Conservation (phyloP, 1,284 basidiomycete genomes). For the Sporisorium reilianum region DNA sequence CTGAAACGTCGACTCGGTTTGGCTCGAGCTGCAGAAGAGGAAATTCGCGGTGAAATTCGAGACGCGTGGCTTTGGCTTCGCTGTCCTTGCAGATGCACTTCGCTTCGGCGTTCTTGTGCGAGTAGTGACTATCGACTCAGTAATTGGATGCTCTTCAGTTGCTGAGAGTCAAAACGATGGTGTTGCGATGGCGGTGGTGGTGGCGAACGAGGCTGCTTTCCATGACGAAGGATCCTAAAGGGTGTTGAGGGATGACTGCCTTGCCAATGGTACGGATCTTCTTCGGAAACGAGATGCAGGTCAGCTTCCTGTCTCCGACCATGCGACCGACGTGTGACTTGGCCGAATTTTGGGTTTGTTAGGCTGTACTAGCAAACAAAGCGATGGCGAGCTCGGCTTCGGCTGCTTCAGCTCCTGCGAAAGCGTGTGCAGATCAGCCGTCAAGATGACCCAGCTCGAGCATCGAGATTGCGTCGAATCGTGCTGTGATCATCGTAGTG, state of each 20-base stretch:
- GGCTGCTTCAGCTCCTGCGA: neutral
- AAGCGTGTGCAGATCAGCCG: neutral
- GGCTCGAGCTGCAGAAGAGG: neutral
- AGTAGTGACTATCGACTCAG: too few relatives aligned
- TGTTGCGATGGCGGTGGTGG: neutral
- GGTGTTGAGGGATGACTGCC: neutral
- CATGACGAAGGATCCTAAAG: neutral
- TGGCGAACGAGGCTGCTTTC: neutral
- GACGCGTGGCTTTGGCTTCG: conserved; percentile 9
- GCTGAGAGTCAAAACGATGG: neutral
- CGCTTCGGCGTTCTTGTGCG: neutral
- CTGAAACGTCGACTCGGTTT: neutral
- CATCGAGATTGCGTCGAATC: neutral
- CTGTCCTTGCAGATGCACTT: neutral
- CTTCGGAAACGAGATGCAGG: neutral
- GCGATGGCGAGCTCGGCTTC: neutral
- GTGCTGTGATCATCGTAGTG: neutral
- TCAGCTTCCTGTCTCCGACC: conserved; percentile 2
- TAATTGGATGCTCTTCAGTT: too few relatives aligned
- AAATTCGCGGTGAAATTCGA: conserved; percentile 9
- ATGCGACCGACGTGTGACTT: neutral
- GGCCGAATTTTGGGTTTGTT: neutral
- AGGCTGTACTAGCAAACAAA: neutral
- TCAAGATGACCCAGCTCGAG: neutral
- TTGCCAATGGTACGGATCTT: neutral